Evolutionary conservation across 1,284 basidiomycete species (phyloP).

Genomic region (Trichosporon sp.): DNA sequence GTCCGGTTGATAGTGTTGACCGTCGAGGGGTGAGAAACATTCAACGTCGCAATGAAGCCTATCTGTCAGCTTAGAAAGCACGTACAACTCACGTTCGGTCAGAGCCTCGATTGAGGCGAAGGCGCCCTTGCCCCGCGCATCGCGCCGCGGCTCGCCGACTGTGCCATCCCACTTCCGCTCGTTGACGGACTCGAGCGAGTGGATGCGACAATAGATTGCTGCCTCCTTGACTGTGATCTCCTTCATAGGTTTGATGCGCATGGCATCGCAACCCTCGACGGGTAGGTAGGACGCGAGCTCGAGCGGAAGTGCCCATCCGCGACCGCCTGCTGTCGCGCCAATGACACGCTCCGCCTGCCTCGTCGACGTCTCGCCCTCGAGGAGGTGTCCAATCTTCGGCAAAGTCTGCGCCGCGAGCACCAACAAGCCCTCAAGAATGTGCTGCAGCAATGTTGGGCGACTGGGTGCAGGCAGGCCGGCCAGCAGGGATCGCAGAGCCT

Average conservation of each 20-base stretch:
- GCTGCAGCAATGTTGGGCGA: slow-evolving; percentile 60
- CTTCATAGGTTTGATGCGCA: slow-evolving; percentile 65
- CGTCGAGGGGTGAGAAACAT: slow-evolving; percentile 78
- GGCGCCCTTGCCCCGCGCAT: slow-evolving; percentile 50
- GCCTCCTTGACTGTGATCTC: slow-evolving; percentile 76
- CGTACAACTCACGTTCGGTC: slow-evolving; percentile 59
- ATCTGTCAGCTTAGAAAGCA: not conserved
- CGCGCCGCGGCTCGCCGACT: slow-evolving; percentile 40
- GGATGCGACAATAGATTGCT: slow-evolving; percentile 37
- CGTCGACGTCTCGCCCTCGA: slow-evolving; percentile 76
- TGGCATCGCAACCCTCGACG: slow-evolving; percentile 38
- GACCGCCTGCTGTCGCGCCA: slow-evolving; percentile 69
- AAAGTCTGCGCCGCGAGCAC: slow-evolving; percentile 58
- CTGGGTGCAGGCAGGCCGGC: slow-evolving; percentile 69
- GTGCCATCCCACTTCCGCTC: slow-evolving; percentile 58
- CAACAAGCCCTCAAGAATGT: slow-evolving; percentile 65
- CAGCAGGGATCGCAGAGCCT: slow-evolving; percentile 58
- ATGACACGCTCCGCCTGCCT: slow-evolving; percentile 71
- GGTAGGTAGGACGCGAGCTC: slow-evolving; percentile 56
- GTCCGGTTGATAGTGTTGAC: slow-evolving; percentile 81
- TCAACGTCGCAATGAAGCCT: slow-evolving; percentile 78
- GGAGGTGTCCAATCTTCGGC: slow-evolving; percentile 61
- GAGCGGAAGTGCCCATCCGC: slow-evolving; percentile 67
- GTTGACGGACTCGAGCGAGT: slow-evolving; percentile 55
- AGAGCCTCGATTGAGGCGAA: slow-evolving; percentile 56